A percentile compares a stretch with the other conserved stretches of the same genome.
Conservation (phyloP, 768 basidiomycete species). For the Sporobolomyces phaffii region DNA sequence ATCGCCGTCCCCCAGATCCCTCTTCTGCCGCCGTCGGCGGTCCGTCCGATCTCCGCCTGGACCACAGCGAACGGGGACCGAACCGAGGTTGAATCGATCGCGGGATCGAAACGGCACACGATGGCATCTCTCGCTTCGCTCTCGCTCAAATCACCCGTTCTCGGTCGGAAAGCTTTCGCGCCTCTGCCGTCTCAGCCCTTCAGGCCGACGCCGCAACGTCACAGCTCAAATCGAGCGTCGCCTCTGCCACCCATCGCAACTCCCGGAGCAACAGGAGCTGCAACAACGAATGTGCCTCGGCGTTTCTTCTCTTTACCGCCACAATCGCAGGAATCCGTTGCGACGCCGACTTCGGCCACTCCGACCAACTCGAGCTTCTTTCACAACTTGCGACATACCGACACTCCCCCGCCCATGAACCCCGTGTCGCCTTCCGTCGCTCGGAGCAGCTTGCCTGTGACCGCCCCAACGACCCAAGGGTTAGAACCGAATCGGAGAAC, state of each 20-base stretch:
- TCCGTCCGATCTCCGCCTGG: not conserved
- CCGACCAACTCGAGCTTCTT: not conserved
- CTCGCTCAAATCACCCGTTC: constrained; percentile 18
- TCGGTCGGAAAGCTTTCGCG: not conserved
- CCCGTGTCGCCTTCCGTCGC: not conserved
- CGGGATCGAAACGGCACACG: constrained; percentile 32
- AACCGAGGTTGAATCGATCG: constrained; percentile 19
- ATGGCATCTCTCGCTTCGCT: constrained; percentile 16
- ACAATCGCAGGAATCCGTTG: not conserved
- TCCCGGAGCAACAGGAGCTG: not conserved
- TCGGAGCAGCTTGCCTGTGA: not conserved
- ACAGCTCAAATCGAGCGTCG: constrained; percentile 4
- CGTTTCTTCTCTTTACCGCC: constrained; percentile 33
- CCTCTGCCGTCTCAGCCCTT: not conserved
- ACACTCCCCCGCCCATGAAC: constrained; percentile 7
- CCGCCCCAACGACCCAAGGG: not conserved
- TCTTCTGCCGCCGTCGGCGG: not conserved
- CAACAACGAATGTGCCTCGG: not conserved
- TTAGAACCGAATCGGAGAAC: not conserved
- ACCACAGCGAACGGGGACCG: not conserved
- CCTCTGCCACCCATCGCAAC: not conserved
- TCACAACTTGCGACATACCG: not conserved
- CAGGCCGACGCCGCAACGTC: not conserved
- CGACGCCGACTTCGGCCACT: not conserved
- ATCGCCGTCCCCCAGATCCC: not conserved